Evolutionary conservation across 768 basidiomycete species (phyloP), one percentile per base, ranked within the genome.

Genomic region (Gloeopeniophorella convolvens): DNA sequence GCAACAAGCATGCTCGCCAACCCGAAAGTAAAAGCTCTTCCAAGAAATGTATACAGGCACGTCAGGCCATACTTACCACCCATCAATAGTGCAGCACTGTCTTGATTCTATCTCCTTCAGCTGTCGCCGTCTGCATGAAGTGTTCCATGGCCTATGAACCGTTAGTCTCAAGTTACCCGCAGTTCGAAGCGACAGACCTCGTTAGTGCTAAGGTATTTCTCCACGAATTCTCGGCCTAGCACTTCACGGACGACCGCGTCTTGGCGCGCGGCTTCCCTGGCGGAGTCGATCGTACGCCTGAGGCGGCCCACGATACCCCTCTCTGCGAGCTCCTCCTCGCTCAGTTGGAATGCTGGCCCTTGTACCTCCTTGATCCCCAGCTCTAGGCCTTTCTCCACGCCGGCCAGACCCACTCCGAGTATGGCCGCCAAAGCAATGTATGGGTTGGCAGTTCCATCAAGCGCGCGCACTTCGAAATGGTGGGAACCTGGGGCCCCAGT

Each of bases 371-470:
- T 59, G 18, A 72, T 62, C 5, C 31, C 55, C 42, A 85, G 68
- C 45, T 62, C 55, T 18, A 58, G 55, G 16, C 63, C 58, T 2
- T 70, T 65, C 20, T 65, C 21, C n/a, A 89, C 68, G 0, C 81
- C 85, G 0, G 63, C 56, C 24, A 74, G 52, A 0, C 84, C 86
- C 6, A 73, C 75, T 2, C 70, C 77, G 32, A 88, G 56, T 4
- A 85, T 54, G 0, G 69, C 75, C 0, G 83, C 77, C 7, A 85
- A 59, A 1, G 73, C 80, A 15, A 86, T 59, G 60, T 89, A 75
- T 2, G 76, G 79, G 60, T 76, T 81, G 0, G 82, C 73, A 3
- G 81, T 85, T 5, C 75, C 85, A 55, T 89, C 86, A 36, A 82
- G 50, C 15, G 70, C 68, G 51, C 72, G 74, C 41, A 84, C 56